Base-by-base conservation (phyloP, 768 basidiomycete genomes). In the Royoungia palumana region DNA sequence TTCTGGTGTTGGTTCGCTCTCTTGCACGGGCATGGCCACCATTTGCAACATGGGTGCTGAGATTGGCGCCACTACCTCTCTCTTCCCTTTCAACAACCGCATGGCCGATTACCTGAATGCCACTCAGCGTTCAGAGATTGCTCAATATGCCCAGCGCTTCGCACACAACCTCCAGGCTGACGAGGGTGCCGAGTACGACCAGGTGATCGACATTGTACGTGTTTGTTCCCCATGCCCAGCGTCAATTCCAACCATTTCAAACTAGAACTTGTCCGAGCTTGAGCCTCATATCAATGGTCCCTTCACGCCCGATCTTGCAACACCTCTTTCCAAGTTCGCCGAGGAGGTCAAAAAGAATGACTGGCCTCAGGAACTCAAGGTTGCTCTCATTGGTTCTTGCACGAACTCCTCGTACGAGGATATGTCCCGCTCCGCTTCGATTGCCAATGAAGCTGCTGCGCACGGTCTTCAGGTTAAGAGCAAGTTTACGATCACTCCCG, bases 11-110 rank as follows among this genome's bases (percentile, higher is more conserved):
- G 88, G 95, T 65, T 92, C 92, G 28, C 81, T 99, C 52, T 96
- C 94, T 41, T 92, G 89, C 81, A 99, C 95, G 41, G 95, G 95
- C 71, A 96, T 98, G 94, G 95, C 92, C 44, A 98, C 95, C 19
- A 95, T 99, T 63, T 97, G 95, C 72, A 99, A 97, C 83, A 99
- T 98, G 95, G 95, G 95, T 78, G 95, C 95, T 59, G 95, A 99
- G 73, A 97, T 98, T 63, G 95, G 95, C 68, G 96, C 96, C 32
- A 99, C 96, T 10, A 98, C 96, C 19, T 97, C 95, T 16, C 73
- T 98, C 60, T 99, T 99, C 91, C 96, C 96, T 61, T 98, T 89
- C 85, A 99, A 98, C 77, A 68, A 75, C 57, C 91, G 94, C 64
- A 98, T 98, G 96, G 79, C 67, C 61, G 80, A 85, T 66, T 99